Base-by-base conservation (phyloP, 306 rosid species). In the Glycyrrhiza uralensis region DNA sequence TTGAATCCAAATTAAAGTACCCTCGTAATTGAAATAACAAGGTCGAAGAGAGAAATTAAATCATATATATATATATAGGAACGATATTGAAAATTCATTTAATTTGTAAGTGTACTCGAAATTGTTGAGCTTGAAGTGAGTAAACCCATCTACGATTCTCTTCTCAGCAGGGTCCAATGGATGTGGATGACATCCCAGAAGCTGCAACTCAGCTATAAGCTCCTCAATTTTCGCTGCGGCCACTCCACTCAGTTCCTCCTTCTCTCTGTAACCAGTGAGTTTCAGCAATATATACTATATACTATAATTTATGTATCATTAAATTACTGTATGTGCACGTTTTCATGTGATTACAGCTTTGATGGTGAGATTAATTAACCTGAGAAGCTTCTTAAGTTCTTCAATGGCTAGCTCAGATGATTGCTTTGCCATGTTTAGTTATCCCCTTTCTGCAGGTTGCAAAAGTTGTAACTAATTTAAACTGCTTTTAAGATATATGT, bases 321-420 rank as follows among this genome's bases (percentile, higher is more conserved):
- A 22, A 28, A 47, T 24, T 52, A 49, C 23, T 10, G 57, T 64
- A 2, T 30, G 0, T 41, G 11, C 7, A 1, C 45, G 28, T 12
- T 28, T 29, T n/a, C 5, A 35, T 49, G 57, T 18, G 36, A 33
- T 72, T 2, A 8, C 15, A 38, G 46, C 67, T 70, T 51, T 14
- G 26, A 71, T 32, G 19, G 45, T 71, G 4, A 18, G 20, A 46
- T 14, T 61, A 61, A 4, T 4, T 60, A 64, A 87, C 92, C 86
- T 82, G 80, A 82, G 79, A 51, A 87, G 76, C 23, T 78, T 61
- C 80, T 72, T 78, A 45, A 85, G 76, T 17, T 80, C 81, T 75
- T 78, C 81, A 36, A 82, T 79, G 15, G 87, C 87, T 44, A 72
- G 5, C 52, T 80, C 74, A 36, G 78, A 44, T 52, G 86, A 75